Percentiles rank a stretch among this genome's conserved stretches.
Conservation (phyloP, 139 green algal genomes). For the Tetraselmis chui region DNA sequence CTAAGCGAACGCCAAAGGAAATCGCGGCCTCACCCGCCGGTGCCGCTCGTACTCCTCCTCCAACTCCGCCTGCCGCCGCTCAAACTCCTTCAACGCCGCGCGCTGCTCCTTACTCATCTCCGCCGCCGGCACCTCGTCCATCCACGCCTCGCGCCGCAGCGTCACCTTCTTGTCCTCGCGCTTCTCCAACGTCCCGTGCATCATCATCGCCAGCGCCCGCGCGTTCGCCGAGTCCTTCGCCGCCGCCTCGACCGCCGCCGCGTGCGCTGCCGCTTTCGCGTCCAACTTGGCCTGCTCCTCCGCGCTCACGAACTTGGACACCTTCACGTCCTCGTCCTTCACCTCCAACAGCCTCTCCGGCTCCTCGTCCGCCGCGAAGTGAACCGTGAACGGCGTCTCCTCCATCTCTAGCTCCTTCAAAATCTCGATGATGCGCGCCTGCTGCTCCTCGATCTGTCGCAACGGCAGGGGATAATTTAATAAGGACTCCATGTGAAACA, state of each 20-base stretch:
- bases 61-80: background rate
- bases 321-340: background rate
- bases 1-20: no score
- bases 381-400: background rate
- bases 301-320: background rate
- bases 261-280: background rate
- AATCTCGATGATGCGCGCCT: background rate
- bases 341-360: background rate
- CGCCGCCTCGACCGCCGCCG: background rate
- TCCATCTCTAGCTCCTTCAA: background rate
- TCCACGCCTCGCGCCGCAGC: background rate
- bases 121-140: background rate
- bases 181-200: background rate
- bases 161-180: background rate
- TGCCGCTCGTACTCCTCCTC: background rate
- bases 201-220: background rate
- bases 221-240: background rate
- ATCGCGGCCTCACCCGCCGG: background rate
- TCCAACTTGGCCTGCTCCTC: background rate
- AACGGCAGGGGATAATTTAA: no score
- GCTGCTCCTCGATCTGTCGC: background rate
- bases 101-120: background rate
- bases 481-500: background rate
- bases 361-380: background rate
- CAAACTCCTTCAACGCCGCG: background rate